Percentiles rank a stretch among this genome's conserved stretches.
Conservation (phyloP, 2,329 filamentous ascomycete species). For the Neopestalotiopsis clavispora region DNA sequence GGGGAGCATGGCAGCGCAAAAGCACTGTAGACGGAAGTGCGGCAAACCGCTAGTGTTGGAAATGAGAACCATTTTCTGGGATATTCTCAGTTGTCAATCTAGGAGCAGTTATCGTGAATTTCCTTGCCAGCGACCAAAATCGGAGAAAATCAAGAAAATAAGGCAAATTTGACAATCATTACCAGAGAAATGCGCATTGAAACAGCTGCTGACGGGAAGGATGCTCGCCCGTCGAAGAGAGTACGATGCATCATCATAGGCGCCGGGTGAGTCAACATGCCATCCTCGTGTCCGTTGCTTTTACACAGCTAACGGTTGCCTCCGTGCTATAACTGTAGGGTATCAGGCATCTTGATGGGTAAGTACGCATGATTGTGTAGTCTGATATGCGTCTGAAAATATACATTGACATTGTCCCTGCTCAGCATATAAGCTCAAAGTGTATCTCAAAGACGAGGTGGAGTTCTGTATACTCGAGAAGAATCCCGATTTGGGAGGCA, state of each 20-base stretch:
- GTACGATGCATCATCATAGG: slow-evolving; percentile 2
- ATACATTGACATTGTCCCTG: neutral
- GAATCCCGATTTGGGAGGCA: neutral
- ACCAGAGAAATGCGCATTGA: neutral
- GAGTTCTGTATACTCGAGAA: slow-evolving; percentile 7
- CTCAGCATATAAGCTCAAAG: neutral
- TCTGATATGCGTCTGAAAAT: neutral
- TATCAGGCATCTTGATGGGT: slow-evolving; percentile 3
- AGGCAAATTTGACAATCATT: neutral
- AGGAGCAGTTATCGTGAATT: no score
- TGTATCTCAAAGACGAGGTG: neutral
- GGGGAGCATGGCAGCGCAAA: neutral
- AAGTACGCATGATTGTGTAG: neutral
- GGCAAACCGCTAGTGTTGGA: neutral
- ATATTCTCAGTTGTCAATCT: no score
- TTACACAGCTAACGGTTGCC: neutral
- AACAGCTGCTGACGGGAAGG: neutral
- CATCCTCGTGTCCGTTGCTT: neutral
- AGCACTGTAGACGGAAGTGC: neutral
- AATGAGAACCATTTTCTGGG: no score
- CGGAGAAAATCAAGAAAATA: neutral
- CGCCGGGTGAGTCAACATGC: neutral
- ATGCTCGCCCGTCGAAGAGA: neutral
- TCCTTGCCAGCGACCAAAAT: no score
- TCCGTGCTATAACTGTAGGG: neutral